These are phyloP conservation scores for Xylaria curta DNA, from an alignment of 495 filamentous ascomycete species.

Conservation along the genomic window DNA sequence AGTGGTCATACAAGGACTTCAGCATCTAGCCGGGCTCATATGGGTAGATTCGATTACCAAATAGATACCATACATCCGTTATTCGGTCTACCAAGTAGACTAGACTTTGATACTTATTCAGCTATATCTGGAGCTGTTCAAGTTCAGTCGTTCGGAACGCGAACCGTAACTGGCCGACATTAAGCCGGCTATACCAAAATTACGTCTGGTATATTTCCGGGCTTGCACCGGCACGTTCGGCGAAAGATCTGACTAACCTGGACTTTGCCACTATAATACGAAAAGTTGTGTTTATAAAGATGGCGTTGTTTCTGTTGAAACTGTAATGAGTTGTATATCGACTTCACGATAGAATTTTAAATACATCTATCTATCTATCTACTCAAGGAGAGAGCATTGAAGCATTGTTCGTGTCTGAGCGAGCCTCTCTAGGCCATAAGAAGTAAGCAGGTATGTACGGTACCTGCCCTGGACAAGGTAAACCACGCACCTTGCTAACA, in stretches of 20 bases:
- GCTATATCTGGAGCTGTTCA: neutral
- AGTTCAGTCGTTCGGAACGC: neutral
- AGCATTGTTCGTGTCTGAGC: neutral
- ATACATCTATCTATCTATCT: no score
- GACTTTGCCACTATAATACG: neutral
- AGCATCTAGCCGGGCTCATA: constrained; percentile 38
- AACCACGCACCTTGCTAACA: neutral
- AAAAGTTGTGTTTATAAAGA: neutral
- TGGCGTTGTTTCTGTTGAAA: neutral
- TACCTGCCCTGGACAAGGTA: neutral
- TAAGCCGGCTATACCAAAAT: constrained; percentile 10
- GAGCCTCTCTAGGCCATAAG: neutral
- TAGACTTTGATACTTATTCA: neutral
- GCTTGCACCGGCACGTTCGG: constrained; percentile 4
- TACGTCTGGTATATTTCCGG: neutral
- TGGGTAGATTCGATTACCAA: neutral
- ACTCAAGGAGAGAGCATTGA: neutral
- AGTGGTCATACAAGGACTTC: constrained; percentile 98
- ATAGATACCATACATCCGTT: neutral
- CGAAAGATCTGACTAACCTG: neutral
- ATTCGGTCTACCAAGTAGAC: neutral
- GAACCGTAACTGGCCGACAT: constrained; percentile 10
- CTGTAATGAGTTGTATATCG: neutral
- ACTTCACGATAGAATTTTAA: neutral
- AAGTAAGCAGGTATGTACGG: neutral